A percentile compares a stretch with the other conserved stretches of the same genome.
Conservation (phyloP, 2,329 filamentous ascomycete genomes). For the Leptographium procerum region DNA sequence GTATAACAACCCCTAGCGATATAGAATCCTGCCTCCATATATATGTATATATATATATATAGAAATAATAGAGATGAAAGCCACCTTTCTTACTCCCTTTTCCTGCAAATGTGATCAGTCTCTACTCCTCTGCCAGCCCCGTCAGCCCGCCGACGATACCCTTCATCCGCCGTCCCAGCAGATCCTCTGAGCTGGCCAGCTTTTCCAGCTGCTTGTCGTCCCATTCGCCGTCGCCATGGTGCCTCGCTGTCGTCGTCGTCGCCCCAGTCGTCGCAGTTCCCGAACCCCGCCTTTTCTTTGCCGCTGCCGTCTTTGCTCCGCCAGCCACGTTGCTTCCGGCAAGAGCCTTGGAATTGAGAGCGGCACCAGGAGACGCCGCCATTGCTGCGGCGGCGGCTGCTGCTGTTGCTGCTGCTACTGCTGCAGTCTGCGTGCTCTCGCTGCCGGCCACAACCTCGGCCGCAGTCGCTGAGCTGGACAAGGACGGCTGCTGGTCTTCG, state of each 20-base stretch:
- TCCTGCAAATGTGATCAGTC: background rate
- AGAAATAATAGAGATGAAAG: background rate
- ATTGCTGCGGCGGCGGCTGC: no score
- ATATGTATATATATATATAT: background rate
- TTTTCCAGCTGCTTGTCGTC: conserved; percentile 34
- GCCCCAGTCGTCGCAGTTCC: no score
- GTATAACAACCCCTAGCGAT: background rate
- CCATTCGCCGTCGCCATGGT: conserved; percentile 19
- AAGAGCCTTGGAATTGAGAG: no score
- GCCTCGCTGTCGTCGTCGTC: conserved; percentile 17
- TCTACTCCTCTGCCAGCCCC: conserved; percentile 30
- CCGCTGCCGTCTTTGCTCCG: background rate
- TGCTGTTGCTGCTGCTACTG: no score
- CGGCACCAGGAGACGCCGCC: background rate
- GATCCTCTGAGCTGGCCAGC: conserved; percentile 45
- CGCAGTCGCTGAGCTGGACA: background rate
- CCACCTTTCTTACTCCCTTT: background rate
- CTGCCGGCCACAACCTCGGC: background rate
- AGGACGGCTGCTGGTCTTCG: background rate
- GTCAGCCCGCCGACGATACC: conserved; percentile 43
- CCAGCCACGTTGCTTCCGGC: no score
- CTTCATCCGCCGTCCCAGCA: conserved; percentile 46
- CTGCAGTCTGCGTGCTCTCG: background rate
- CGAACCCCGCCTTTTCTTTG: conserved; percentile 1
- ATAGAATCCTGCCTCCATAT: background rate